A percentile compares a stretch with the other conserved stretches of the same genome.
phyloP scores from a whole-genome alignment of 2,329 filamentous ascomycete species.

The Boeremia exigua region DNA sequence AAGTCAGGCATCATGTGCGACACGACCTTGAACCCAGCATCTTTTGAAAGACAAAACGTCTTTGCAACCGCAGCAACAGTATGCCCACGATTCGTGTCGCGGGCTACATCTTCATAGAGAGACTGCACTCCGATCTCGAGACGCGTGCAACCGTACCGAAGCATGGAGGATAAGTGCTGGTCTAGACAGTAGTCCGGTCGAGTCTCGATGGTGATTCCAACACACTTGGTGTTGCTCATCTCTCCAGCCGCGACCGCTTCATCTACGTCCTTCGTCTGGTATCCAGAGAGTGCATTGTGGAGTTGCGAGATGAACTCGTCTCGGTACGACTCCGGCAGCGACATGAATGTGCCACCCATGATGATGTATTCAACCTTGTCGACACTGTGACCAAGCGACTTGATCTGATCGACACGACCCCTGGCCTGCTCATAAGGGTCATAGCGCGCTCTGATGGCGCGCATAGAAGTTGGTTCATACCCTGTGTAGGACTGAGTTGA shows the following conservation, averaged over 20 bases:
- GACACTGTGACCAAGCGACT: constrained; percentile 91
- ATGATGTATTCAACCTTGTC: constrained; percentile 99
- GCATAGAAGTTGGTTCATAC: constrained; percentile 98
- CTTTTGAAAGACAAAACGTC: constrained; percentile 96
- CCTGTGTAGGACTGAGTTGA: constrained; percentile 98
- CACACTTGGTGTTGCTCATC: constrained; percentile 97
- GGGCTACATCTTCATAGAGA: constrained; percentile 96
- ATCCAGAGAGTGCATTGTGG: constrained; percentile 95
- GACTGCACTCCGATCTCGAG: constrained; percentile 96
- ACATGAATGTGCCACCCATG: constrained; percentile 99
- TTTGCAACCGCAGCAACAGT: constrained; percentile 95
- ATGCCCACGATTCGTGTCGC: constrained; percentile 95
- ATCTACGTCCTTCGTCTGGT: constrained; percentile 91
- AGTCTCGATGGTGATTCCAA: constrained; percentile 98
- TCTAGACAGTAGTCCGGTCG: constrained; percentile 95
- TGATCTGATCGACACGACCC: constrained; percentile 95
- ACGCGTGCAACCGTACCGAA: constrained; percentile 95
- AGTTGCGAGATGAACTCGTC: constrained; percentile 94
- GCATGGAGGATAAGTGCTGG: constrained; percentile 93
- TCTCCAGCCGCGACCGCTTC: constrained; percentile 93
- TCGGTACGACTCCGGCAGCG: constrained; percentile 83
- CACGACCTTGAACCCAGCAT: constrained; percentile 98
- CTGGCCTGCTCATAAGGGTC: constrained; percentile 97
- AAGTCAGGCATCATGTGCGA: constrained; percentile 99
- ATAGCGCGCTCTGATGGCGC: constrained; percentile 93